These are phyloP conservation scores for Rubia yunnanensis DNA, from an alignment of 257 asterid genomes.

Conservation along the genomic window DNA sequence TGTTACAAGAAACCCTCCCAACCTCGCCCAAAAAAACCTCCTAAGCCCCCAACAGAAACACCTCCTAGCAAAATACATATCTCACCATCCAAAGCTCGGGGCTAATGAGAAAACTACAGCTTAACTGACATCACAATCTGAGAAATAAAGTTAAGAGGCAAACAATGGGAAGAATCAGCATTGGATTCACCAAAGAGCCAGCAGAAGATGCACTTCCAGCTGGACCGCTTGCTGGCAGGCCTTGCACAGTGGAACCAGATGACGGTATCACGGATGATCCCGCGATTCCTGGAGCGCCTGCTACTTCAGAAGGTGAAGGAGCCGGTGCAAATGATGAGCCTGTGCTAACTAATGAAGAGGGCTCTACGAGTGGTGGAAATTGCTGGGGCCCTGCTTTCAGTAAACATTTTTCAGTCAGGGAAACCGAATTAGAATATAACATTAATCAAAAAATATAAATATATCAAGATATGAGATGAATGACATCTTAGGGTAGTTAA, in stretches of 20 bases:
- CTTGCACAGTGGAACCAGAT: constrained; percentile 37
- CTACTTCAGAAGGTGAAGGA: constrained; percentile 66
- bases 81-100: not conserved
- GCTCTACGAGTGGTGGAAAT: constrained; percentile 62
- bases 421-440: not conserved
- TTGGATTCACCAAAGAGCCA: constrained; percentile 31
- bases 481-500: too few relatives aligned
- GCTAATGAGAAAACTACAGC: constrained; percentile 17
- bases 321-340: constrained; percentile 58
- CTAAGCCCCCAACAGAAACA: not conserved
- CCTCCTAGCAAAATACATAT: not conserved
- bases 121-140: constrained; percentile 15
- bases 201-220: constrained; percentile 47
- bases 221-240: constrained; percentile 78
- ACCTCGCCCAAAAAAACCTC: too few relatives aligned
- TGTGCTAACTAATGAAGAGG: constrained; percentile 54
- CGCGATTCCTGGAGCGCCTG: constrained; percentile 56
- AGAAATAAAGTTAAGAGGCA: constrained; percentile 28
- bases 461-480: not conserved
- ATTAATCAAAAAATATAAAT: not conserved
- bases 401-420: not conserved
- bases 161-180: constrained; percentile 26
- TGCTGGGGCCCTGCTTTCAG: constrained; percentile 58
- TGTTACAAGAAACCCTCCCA: not conserved
- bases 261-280: constrained; percentile 50